phyloP scores from a whole-genome alignment of 306 rosid species.

The Benincasa hispida region DNA sequence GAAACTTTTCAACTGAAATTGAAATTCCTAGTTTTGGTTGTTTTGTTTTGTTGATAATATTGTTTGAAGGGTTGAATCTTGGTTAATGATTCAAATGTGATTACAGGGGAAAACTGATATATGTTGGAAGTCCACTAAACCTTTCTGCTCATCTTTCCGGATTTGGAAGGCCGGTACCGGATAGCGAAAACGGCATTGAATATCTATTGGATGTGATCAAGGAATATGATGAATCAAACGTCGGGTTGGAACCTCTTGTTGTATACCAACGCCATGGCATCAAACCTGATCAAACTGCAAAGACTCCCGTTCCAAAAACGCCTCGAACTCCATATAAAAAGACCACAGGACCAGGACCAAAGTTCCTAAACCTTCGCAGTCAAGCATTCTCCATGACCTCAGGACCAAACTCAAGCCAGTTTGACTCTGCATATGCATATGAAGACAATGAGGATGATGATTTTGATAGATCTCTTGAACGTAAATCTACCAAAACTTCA shows the following conservation, averaged over 20 bases:
- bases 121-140: slow-evolving; percentile 59
- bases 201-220: slow-evolving; percentile 73
- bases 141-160: slow-evolving; percentile 42
- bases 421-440: slow-evolving; percentile 17
- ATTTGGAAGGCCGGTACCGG: slow-evolving; percentile 84
- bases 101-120: slow-evolving; percentile 63
- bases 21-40: background rate
- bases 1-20: background rate
- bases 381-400: slow-evolving; percentile 38
- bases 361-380: slow-evolving; percentile 39
- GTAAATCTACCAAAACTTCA: slow-evolving; percentile 42
- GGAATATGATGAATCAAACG: slow-evolving; percentile 72
- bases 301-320: slow-evolving; percentile 36
- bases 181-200: slow-evolving; percentile 60
- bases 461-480: slow-evolving; percentile 64
- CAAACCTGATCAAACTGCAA: slow-evolving; percentile 47
- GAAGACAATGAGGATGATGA: slow-evolving; percentile 25
- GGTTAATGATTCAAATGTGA: background rate
- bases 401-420: slow-evolving; percentile 25
- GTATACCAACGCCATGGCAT: slow-evolving; percentile 50
- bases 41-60: background rate
- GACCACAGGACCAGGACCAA: slow-evolving; percentile 21
- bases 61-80: background rate
- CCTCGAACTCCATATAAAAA: slow-evolving; percentile 32
- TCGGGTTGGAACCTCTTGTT: slow-evolving; percentile 70